Conservation (phyloP, 176 grass and related monocot genomes). For the Chrysopogon serrulatus region DNA sequence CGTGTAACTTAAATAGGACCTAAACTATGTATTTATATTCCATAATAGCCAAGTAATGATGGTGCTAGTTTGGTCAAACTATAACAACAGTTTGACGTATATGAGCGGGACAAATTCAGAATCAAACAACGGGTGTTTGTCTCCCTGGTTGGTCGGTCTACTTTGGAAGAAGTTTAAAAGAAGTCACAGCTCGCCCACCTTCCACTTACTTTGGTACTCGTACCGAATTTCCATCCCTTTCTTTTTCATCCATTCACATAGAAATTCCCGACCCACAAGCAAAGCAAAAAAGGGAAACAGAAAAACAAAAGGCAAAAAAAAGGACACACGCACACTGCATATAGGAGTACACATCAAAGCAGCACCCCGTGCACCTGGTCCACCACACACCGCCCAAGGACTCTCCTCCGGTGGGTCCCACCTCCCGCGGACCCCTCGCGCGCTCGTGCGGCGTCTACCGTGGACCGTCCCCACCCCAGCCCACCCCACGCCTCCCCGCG, state of each 20-base stretch:
- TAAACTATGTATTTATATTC: too few species aligned
- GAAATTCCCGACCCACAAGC: neutral
- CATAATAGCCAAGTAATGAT: too few species aligned
- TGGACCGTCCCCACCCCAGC: neutral
- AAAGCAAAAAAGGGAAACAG: neutral
- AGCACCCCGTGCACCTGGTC: neutral
- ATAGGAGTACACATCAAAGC: neutral
- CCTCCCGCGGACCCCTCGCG: neutral
- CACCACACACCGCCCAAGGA: neutral
- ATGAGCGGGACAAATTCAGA: too few species aligned
- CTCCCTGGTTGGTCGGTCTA: neutral
- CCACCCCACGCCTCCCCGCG: neutral
- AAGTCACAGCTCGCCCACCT: neutral
- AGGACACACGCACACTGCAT: neutral
- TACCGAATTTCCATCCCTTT: neutral
- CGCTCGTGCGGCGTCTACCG: neutral
- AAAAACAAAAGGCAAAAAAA: neutral
- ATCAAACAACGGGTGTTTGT: neutral
- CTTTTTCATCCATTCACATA: neutral
- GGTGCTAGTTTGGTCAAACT: too few species aligned
- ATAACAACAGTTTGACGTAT: too few species aligned
- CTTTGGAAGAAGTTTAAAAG: neutral
- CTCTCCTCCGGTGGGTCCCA: neutral
- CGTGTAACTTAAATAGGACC: too few species aligned
- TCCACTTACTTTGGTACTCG: neutral